Conservation (phyloP, 108 stramenopile genomes). For the Fragilaria radians region DNA sequence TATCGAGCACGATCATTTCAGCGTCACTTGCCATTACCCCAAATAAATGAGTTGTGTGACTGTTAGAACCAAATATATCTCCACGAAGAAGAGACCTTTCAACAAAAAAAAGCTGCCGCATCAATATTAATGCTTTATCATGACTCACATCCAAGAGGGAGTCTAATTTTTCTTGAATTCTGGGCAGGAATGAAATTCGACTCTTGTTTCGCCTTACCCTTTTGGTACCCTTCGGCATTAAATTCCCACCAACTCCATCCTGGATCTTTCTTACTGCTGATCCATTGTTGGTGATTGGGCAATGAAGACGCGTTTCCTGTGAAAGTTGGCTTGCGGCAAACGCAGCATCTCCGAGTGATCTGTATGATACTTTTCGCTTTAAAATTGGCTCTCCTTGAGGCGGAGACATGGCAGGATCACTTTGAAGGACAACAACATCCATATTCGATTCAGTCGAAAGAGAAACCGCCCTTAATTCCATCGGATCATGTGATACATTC, state of each 20-base stretch:
- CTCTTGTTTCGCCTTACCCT: conserved; percentile 69
- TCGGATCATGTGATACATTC: conserved; percentile 25
- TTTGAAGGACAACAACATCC: background rate
- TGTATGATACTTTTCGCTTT: conserved; percentile 75
- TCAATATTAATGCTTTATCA: conserved; percentile 61
- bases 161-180: conserved; percentile 60
- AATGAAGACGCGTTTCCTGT: conserved; percentile 2
- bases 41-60: conserved; percentile 29
- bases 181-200: conserved; percentile 73
- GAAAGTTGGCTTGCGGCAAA: conserved; percentile 2
- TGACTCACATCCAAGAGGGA: conserved; percentile 42
- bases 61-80: conserved; percentile 31
- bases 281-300: conserved; percentile 14
- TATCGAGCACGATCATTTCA: conserved; percentile 76
- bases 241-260: conserved; percentile 32
- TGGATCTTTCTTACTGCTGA: conserved; percentile 42
- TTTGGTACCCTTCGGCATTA: conserved; percentile 62
- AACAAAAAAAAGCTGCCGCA: conserved; percentile 75
- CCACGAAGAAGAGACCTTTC: conserved; percentile 61
- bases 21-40: conserved; percentile 61
- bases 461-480: conserved; percentile 1
- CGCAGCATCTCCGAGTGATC: conserved; percentile 56
- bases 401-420: conserved; percentile 8
- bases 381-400: conserved; percentile 21
- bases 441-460: background rate